These are phyloP conservation scores for Rhizopogon parksii DNA, from an alignment of 1,284 basidiomycete species.

Conservation along the genomic window DNA sequence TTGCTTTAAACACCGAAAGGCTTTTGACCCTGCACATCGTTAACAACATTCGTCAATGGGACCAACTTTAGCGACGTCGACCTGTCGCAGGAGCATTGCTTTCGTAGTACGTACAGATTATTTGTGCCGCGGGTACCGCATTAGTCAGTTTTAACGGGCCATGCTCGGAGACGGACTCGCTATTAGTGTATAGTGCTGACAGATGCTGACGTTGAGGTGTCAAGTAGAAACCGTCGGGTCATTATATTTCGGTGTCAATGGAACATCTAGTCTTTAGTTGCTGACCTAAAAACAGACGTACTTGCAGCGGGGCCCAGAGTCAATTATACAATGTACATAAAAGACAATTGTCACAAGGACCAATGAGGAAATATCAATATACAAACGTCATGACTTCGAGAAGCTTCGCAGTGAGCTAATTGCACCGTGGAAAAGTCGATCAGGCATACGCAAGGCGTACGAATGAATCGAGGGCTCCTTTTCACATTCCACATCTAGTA, in stretches of 20 bases:
- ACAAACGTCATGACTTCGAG: not conserved
- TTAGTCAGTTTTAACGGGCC: not conserved
- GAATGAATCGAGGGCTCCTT: not conserved
- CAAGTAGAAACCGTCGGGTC: not conserved
- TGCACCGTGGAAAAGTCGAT: not conserved
- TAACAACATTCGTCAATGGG: not conserved
- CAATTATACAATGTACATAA: slow-evolving; percentile 1
- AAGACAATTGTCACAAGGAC: not conserved
- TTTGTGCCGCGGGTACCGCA: not conserved
- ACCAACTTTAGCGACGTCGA: not conserved
- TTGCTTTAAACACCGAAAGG: not conserved
- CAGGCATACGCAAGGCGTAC: not conserved
- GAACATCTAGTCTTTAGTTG: not conserved
- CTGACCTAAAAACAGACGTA: not conserved
- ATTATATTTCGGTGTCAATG: not conserved
- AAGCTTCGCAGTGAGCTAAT: not conserved
- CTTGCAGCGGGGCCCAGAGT: not conserved
- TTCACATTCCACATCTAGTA: not conserved
- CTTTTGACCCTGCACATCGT: not conserved
- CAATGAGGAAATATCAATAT: slow-evolving; percentile 1
- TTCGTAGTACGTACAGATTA: not conserved
- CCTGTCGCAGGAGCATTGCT: not conserved
- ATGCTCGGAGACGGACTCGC: not conserved
- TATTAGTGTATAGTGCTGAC: too few relatives aligned
- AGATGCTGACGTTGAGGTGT: too few relatives aligned